A percentile compares a stretch with the other conserved stretches of the same genome.
Evolutionary conservation across 768 basidiomycete species (phyloP).

Genomic region (Neoboletus magnificus): DNA sequence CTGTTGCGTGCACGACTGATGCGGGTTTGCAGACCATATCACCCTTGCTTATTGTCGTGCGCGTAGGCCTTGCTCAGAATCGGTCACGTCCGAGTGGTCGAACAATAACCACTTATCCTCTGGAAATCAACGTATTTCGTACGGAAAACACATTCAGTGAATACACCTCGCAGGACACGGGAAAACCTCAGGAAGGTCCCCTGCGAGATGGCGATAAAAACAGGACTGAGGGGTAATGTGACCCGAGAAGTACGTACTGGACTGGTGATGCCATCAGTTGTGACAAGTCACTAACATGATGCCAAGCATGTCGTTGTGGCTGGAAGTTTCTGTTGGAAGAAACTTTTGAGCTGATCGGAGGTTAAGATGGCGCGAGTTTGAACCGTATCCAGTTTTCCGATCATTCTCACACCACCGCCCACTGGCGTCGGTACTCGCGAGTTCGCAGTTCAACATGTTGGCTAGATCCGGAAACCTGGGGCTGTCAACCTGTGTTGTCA

Average conservation of each 20-base stretch:
- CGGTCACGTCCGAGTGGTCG: not conserved
- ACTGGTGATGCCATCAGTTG: too few relatives aligned
- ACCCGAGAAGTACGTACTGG: not conserved
- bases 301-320: not conserved
- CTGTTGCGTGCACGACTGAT: not conserved
- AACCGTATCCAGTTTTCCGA: not conserved
- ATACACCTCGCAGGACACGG: not conserved
- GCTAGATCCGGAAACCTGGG: not conserved
- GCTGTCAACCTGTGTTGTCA: too few relatives aligned
- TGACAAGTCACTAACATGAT: not conserved
- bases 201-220: not conserved
- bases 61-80: constrained; percentile 11
- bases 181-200: not conserved
- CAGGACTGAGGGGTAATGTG: not conserved
- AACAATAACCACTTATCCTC: not conserved
- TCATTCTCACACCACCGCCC: not conserved
- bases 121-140: constrained; percentile 2
- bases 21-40: constrained; percentile 11
- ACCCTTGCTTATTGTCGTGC: constrained; percentile 17
- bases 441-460: not conserved
- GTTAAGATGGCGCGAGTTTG: not conserved
- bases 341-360: not conserved
- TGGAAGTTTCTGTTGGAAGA: not conserved
- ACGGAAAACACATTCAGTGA: not conserved
- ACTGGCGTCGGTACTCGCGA: not conserved